Evolutionary conservation across 2,329 filamentous ascomycete genomes (phyloP), one percentile per base, ranked within the genome.

Genomic region (Pestalotiopsis sp.): DNA sequence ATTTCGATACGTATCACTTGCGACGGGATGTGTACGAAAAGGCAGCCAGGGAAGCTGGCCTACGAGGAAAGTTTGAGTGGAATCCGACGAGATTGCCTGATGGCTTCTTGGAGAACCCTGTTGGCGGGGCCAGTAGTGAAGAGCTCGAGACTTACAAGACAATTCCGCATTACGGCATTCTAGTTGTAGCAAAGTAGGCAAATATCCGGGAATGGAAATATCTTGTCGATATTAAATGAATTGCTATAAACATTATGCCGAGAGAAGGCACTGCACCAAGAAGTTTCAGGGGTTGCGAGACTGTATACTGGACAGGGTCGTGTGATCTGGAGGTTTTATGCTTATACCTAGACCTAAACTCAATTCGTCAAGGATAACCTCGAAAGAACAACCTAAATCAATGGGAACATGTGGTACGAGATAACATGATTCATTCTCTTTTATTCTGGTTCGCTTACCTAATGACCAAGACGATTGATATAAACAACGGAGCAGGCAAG

Each of bases 1-100:
- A 69, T 20, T 77, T 78, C 63, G 66, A 71, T 13, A 73, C 69
- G 58, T 78, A 73, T 60, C 75, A 78, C 70, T 69, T 80, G 64
- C 72, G 68, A 61, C 74, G 73, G 70, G 73, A 71, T 38, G 56
- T 77, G 3, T 77, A 76, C 64, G 74, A 79, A 67, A 67, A 71
- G 41, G 75, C 73, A 14, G 77, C 77, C 14, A 72, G 73, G 45
- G 72, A 73, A 17, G 78, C 72, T 3, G 77, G 77, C 1, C 66
- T 80, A 56, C 69, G 41, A 4, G 75, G 75, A 7, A 68, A 45
- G 20, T 23, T 77, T 56, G 68, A 71, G 64, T 78, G 76, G 77
- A 70, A 69, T 38, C 68, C 68, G 59, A 74, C 73, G 23, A 66
- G 66, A 39, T 71, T 77, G 39, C 73, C 75, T 61, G 70, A 73